phyloP scores from a whole-genome alignment of 1,284 basidiomycete species.

The Sporisorium sorghi region DNA sequence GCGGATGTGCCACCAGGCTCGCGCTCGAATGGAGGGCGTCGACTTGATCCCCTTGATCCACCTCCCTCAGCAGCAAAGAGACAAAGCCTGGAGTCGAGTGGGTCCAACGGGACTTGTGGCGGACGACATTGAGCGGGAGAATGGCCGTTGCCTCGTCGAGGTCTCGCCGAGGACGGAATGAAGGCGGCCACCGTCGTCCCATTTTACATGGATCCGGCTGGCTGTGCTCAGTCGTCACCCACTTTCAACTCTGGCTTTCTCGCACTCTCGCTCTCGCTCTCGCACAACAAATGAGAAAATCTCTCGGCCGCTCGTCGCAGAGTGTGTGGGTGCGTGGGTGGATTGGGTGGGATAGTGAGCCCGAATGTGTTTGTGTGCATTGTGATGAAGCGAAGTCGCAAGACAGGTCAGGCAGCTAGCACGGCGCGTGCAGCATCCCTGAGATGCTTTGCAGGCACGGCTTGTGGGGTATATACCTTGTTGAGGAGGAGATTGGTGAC shows the following conservation, averaged over 20 bases:
- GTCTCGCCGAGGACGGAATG: not conserved
- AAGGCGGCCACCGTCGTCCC: not conserved
- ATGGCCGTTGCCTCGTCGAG: not conserved
- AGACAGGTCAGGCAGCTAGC: slow-evolving; percentile 9
- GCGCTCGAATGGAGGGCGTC: not conserved
- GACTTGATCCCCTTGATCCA: not conserved
- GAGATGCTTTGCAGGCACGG: slow-evolving; percentile 14
- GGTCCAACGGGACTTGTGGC: not conserved
- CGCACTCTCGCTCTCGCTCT: too few species aligned
- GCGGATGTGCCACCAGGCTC: not conserved
- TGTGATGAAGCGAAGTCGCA: not conserved
- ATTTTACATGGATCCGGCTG: not conserved
- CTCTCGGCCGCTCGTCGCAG: not conserved
- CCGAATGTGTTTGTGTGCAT: not conserved
- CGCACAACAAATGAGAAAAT: not conserved
- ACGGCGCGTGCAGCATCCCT: slow-evolving; percentile 20
- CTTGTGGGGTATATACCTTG: slow-evolving; percentile 54
- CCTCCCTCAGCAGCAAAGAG: too few species aligned
- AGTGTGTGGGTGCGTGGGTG: not conserved
- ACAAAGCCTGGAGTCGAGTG: not conserved
- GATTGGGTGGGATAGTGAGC: too few species aligned
- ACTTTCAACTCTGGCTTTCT: not conserved
- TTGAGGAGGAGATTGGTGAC: slow-evolving; percentile 55
- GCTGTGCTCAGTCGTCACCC: not conserved
- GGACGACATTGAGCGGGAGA: not conserved